These are phyloP conservation scores for Colletotrichum agaves DNA, from an alignment of 2,329 filamentous ascomycete species.

Conservation along the genomic window DNA sequence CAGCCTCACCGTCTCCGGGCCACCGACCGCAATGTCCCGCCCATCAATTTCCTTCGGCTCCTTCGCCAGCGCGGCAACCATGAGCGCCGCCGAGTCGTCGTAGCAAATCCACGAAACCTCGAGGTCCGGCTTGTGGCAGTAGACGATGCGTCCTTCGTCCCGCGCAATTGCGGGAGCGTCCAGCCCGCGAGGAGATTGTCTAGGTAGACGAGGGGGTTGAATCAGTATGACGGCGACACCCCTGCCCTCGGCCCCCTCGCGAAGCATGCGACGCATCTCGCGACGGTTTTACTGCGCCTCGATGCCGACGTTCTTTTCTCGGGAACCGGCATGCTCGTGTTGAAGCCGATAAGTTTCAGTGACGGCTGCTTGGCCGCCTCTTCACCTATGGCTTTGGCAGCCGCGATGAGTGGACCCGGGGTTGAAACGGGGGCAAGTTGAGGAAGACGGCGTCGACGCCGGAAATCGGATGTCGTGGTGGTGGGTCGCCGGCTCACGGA, in stretches of 20 bases:
- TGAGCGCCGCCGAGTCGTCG: slow-evolving; percentile 51
- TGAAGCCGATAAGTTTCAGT: slow-evolving; percentile 42
- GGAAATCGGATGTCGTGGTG: slow-evolving; percentile 14
- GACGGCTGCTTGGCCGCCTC: slow-evolving; percentile 63
- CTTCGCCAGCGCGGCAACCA: slow-evolving; percentile 47
- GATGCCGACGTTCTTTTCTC: slow-evolving; percentile 40
- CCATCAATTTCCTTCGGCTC: slow-evolving; percentile 46
- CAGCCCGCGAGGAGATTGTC: slow-evolving; percentile 53
- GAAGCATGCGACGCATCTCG: slow-evolving; percentile 46
- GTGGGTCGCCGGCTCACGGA: slow-evolving; percentile 42
- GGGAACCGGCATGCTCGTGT: slow-evolving; percentile 44
- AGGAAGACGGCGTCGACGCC: slow-evolving; percentile 41
- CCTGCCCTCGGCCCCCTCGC: slow-evolving; percentile 35
- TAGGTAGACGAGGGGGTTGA: slow-evolving; percentile 50
- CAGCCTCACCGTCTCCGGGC: slow-evolving; percentile 48
- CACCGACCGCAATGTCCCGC: slow-evolving; percentile 48
- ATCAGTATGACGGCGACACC: slow-evolving; percentile 48
- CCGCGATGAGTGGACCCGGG: slow-evolving; percentile 59
- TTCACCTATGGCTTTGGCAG: slow-evolving; percentile 67
- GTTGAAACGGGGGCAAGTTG: slow-evolving; percentile 43
- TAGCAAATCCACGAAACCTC: slow-evolving; percentile 53
- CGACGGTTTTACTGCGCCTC: slow-evolving; percentile 41
- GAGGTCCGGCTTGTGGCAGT: slow-evolving; percentile 51
- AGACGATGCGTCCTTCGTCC: slow-evolving; percentile 48
- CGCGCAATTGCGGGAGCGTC: slow-evolving; percentile 48